Evolutionary conservation across 495 filamentous ascomycete genomes (phyloP), one percentile per base, ranked within the genome.

Genomic region (Xylaria palmicola): DNA sequence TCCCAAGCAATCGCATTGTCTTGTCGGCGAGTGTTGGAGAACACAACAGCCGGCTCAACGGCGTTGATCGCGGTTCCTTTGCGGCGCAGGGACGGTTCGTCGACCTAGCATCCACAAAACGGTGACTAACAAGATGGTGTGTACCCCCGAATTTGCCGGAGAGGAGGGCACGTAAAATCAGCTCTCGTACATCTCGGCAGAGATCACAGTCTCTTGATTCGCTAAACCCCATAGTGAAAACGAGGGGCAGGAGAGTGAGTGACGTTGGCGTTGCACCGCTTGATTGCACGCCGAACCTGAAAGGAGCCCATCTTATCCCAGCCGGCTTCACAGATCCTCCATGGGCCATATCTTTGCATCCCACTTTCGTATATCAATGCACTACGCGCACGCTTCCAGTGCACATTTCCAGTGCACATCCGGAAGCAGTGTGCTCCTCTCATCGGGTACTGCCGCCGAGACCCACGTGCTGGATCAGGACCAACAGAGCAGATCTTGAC

Each of bases 81-180:
- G 22, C 37, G 41, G 44, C 55, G 55, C 41, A 58, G 55, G 32
- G 43, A 27, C 29, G 19, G 43, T 58, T 27, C 30, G n/a, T 26
- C 15, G 7, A 20, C 24, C 41, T 7, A 58, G 26, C 32, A 36
- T 7, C 7, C 55, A 22, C 36, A 29, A 3, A 24, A 9, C n/a
- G 22, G 22, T 24, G 27, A 27, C 20, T 29, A 15, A 43, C 34
- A n/a, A 30, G 39, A 56, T 44, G 53, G 53, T 56, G 53, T 56
- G 53, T 19, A 56, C 39, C 53, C 55, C 41, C 44, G n/a, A 58
- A 59, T 59, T 43, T 59, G 56, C 56, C 56, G 56, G 17, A 47
- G 22, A 48, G n/a, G 24, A 44, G 56, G 32, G 56, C 45, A 40
- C 40, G 51, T 40, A 50, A 13, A 45, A n/a, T 30, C 45, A n/a